Percentiles rank a stretch among this genome's conserved stretches.
These are phyloP conservation scores for Tylopilus sp. DNA, from an alignment of 1,284 basidiomycete species.

Conservation along the genomic window DNA sequence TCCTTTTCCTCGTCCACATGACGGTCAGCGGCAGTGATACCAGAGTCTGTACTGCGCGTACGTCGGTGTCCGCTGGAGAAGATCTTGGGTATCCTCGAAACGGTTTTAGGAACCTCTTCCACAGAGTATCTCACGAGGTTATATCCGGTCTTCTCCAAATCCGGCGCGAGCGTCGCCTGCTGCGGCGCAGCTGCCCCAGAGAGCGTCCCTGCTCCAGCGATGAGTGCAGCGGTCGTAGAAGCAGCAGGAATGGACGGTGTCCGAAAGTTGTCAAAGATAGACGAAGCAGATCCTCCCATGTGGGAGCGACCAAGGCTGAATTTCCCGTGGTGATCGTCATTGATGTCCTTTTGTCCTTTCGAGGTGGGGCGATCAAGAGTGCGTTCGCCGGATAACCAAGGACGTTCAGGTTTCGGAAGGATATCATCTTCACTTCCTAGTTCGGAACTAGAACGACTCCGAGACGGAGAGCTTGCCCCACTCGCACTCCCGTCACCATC, in stretches of 20 bases:
- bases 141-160: conserved; percentile 53
- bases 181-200: conserved; percentile 50
- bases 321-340: conserved; percentile 4
- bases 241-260: conserved; percentile 18
- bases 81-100: conserved; percentile 1
- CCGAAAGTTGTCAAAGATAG: conserved; percentile 22
- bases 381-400: conserved; percentile 22
- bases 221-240: conserved; percentile 40
- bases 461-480: conserved; percentile 31
- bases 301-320: conserved; percentile 19
- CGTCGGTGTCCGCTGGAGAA: conserved; percentile 10
- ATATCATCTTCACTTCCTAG: conserved; percentile 19
- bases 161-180: conserved; percentile 50
- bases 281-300: conserved; percentile 25
- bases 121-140: conserved; percentile 49
- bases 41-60: conserved; percentile 11
- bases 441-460: conserved; percentile 25
- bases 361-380: neutral
- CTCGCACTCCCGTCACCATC: conserved; percentile 24
- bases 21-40: neutral
- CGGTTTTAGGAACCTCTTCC: conserved; percentile 6
- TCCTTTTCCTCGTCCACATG: neutral
- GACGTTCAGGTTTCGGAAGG: conserved; percentile 17
- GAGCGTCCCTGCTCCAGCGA: conserved; percentile 58
- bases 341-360: neutral